Conservation (phyloP, 2,329 filamentous ascomycete genomes). For the Coniochaeta hoffmannii region DNA sequence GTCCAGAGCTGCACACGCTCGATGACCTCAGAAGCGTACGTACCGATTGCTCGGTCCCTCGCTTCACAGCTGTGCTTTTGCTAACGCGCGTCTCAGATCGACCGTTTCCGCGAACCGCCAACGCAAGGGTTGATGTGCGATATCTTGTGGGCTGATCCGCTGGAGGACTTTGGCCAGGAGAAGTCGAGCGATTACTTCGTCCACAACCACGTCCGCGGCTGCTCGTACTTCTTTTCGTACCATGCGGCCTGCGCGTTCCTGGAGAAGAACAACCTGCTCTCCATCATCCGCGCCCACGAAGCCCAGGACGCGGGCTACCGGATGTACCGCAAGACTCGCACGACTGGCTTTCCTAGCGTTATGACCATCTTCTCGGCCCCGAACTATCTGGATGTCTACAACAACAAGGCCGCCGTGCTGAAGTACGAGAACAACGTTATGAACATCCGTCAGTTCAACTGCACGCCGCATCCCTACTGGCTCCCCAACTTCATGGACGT, state of each 20-base stretch:
- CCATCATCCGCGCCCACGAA: conserved; percentile 94
- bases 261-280: conserved; percentile 97
- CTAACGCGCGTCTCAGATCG: conserved; percentile 54
- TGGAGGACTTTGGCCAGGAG: conserved; percentile 98
- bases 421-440: conserved; percentile 99
- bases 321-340: conserved; percentile 98
- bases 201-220: conserved; percentile 96
- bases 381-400: conserved; percentile 98
- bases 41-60: conserved; percentile 25
- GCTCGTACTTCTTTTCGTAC: conserved; percentile 99
- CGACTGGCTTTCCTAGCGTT: conserved; percentile 95
- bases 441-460: conserved; percentile 99
- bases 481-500: conserved; percentile 99
- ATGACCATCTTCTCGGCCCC: conserved; percentile 99
- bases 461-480: conserved; percentile 98
- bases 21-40: conserved; percentile 81
- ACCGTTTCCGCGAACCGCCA: conserved; percentile 94
- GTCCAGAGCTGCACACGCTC: conserved; percentile 89
- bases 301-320: conserved; percentile 97
- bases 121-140: conserved; percentile 99
- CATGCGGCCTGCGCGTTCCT: conserved; percentile 94
- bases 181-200: conserved; percentile 97
- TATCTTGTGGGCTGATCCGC: conserved; percentile 95
- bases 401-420: conserved; percentile 97
- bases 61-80: background rate